These are phyloP conservation scores for Camellia japonica DNA, from an alignment of 148 eudicot species.

Conservation along the genomic window DNA sequence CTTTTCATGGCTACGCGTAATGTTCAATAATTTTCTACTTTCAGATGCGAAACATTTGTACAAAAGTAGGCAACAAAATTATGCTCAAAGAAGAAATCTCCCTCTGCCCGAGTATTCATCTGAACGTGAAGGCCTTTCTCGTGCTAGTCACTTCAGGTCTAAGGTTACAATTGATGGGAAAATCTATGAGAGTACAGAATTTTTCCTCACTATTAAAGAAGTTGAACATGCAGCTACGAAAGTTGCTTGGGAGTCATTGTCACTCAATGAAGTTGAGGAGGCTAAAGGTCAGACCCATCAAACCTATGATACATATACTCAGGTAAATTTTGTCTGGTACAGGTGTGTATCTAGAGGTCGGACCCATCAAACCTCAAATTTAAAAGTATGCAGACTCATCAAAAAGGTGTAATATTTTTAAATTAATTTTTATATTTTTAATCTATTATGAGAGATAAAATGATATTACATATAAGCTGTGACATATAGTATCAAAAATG, in stretches of 20 bases:
- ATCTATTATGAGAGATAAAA: no score
- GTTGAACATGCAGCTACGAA: slow-evolving; percentile 86
- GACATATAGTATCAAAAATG: no score
- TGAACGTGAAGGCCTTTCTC: no score
- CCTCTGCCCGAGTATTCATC: slow-evolving; percentile 45
- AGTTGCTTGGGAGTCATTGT: slow-evolving; percentile 1
- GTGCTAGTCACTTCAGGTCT: no score
- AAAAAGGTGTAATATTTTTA: no score
- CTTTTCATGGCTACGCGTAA: not conserved
- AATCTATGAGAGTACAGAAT: slow-evolving; percentile 40
- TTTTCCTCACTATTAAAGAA: slow-evolving; percentile 59
- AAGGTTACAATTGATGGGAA: not conserved
- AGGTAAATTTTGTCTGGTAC: no score
- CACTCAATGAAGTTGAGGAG: slow-evolving; percentile 51
- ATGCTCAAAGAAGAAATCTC: slow-evolving; percentile 60
- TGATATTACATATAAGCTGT: no score
- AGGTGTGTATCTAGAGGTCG: no score
- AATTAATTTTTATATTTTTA: no score
- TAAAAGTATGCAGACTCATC: no score
- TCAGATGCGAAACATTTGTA: slow-evolving; percentile 50
- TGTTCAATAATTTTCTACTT: not conserved
- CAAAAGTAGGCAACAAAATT: slow-evolving; percentile 63
- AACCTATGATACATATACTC: no score
- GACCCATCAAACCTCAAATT: no score
- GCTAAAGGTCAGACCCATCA: slow-evolving; percentile 20